A percentile compares a stretch with the other conserved stretches of the same genome.
These are phyloP conservation scores for Plantago elongata DNA, from an alignment of 257 asterid genomes.

Conservation along the genomic window DNA sequence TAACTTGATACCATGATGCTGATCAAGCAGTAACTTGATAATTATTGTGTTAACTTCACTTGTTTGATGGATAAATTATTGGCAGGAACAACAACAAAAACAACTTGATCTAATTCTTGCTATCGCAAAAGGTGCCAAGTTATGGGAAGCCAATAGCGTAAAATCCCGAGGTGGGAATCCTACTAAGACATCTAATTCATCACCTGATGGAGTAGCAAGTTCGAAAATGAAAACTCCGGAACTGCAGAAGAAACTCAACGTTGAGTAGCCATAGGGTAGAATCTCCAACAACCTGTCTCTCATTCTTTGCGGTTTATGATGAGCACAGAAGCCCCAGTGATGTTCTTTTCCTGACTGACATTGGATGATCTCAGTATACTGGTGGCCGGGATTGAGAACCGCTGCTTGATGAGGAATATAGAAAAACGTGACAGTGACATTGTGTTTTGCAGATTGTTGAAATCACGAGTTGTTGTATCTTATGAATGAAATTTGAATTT, in stretches of 20 bases:
- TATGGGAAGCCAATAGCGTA: conserved; percentile 21
- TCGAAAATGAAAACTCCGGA: conserved; percentile 31
- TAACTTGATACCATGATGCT: background rate
- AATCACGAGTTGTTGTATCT: too few species aligned
- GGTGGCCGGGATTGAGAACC: too few species aligned
- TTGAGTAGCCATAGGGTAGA: conserved; percentile 24
- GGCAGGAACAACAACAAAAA: conserved; percentile 62
- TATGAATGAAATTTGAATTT: too few species aligned
- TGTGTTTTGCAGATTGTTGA: too few species aligned
- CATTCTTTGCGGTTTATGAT: too few species aligned
- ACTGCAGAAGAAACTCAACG: conserved; percentile 34
- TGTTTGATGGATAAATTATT: background rate
- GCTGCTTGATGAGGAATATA: too few species aligned
- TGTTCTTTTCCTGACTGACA: too few species aligned
- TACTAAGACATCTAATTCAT: conserved; percentile 19
- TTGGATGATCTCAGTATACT: too few species aligned
- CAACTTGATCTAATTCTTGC: conserved; percentile 57
- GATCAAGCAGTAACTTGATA: background rate
- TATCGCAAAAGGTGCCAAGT: conserved; percentile 21
- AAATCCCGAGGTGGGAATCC: conserved; percentile 23
- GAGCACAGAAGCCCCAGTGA: too few species aligned
- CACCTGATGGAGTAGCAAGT: conserved; percentile 16
- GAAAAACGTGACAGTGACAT: too few species aligned
- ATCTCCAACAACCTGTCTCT: too few species aligned
- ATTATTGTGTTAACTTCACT: background rate